Percentiles rank a stretch among this genome's conserved stretches.
phyloP scores from a whole-genome alignment of 2,329 filamentous ascomycete genomes.

The Ramularia collo-cygni region DNA sequence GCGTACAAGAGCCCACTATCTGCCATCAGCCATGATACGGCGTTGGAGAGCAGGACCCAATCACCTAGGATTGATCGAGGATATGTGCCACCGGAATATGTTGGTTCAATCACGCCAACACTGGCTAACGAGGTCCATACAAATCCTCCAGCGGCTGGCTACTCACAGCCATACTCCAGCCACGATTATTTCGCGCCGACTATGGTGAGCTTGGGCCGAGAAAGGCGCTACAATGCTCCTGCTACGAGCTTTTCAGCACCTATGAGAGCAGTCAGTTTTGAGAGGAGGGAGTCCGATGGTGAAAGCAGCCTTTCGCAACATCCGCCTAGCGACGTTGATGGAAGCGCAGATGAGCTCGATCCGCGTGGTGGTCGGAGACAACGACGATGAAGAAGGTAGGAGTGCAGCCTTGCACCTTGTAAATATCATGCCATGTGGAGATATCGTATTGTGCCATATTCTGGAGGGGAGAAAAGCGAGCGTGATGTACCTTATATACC shows the following conservation, averaged over 20 bases:
- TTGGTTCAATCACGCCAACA: conserved; percentile 13
- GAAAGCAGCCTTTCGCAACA: conserved; percentile 12
- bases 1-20: conserved; percentile 11
- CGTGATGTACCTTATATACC: no score
- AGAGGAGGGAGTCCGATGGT: conserved; percentile 7
- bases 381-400: not conserved
- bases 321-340: conserved; percentile 16
- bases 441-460: no score
- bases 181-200: not conserved
- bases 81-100: conserved; percentile 12
- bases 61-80: conserved; percentile 4
- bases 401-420: no score
- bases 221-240: conserved; percentile 9
- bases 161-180: not conserved
- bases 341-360: conserved; percentile 8
- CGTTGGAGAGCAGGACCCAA: conserved; percentile 1
- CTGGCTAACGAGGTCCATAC: conserved; percentile 1
- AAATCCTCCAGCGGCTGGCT: not conserved
- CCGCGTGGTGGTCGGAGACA: no score
- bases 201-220: conserved; percentile 1
- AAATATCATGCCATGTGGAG: no score
- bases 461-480: no score
- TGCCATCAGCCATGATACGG: not conserved
- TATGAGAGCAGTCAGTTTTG: conserved; percentile 10
- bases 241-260: conserved; percentile 12